phyloP scores from a whole-genome alignment of 306 rosid species.

The Trifolium subterraneum region DNA sequence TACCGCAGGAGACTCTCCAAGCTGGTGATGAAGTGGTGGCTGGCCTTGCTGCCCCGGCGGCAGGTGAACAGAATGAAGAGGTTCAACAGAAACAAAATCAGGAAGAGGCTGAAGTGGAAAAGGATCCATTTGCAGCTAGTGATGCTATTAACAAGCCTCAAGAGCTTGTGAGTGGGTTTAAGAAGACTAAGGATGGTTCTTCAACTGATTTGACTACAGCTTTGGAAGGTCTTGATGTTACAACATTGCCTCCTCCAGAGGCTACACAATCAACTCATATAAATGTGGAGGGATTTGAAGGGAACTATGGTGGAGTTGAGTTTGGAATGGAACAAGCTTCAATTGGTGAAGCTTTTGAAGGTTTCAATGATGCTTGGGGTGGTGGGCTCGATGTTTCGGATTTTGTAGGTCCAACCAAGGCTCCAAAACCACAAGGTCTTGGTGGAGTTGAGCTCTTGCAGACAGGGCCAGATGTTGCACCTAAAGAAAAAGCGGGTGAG shows the following conservation, averaged over 20 bases:
- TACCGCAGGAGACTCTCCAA: conserved; percentile 79
- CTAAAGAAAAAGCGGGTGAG: conserved; percentile 46
- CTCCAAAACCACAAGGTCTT: conserved; percentile 70
- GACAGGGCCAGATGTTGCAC: conserved; percentile 65
- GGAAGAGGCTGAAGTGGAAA: conserved; percentile 64
- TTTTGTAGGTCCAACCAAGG: conserved; percentile 72
- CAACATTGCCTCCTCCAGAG: conserved; percentile 85
- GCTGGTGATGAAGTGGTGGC: conserved; percentile 81
- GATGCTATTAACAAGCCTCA: conserved; percentile 81
- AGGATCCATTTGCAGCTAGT: conserved; percentile 93
- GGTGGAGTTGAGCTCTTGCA: conserved; percentile 95
- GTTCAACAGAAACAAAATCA: conserved; percentile 51
- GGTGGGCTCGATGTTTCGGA: conserved; percentile 96
- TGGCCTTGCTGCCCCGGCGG: conserved; percentile 61
- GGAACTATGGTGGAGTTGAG: conserved; percentile 94
- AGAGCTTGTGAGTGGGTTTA: conserved; percentile 80
- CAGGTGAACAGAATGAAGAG: conserved; percentile 59
- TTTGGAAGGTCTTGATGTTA: conserved; percentile 86
- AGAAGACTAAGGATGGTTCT: conserved; percentile 79
- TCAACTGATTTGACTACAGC: conserved; percentile 78
- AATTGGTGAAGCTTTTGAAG: conserved; percentile 85
- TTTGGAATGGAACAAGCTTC: conserved; percentile 78
- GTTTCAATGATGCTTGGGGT: conserved; percentile 92
- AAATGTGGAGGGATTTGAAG: conserved; percentile 96
- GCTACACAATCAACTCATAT: conserved; percentile 91